Evolutionary conservation across 352 stramenopile genomes (phyloP), one percentile per base, ranked within the genome.

Genomic region (Phytophthora fragariaefolia): DNA sequence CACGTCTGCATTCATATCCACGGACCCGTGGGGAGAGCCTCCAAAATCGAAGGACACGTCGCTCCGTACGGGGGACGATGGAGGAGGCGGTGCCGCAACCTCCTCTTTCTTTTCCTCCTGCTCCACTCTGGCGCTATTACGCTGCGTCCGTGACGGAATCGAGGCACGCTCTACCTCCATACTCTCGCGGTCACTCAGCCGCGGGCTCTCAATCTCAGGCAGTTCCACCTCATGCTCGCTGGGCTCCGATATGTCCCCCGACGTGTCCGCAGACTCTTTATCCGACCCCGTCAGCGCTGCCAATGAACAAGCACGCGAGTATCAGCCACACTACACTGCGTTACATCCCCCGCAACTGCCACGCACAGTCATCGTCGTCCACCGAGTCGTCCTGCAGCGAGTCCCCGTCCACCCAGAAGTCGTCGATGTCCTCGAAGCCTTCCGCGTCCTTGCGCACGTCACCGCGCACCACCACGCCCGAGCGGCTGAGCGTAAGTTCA

Each of bases 351-450:
- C 26, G 36, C 27, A 59, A n/a, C n/a, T 36, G 24, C 12, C 8
- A 61, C 64, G 34, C 18, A 79, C 71, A 78, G 30, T 71, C 58
- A 18, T 76, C 70, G 34, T 78, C 68, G 51, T 76, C 70, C 47
- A 74, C 66, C 9, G 70, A 78, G 23, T 71, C 71, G 62, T 76
- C 63, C 42, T 79, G 63, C 58, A 76, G 49, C 8, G 67, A 76
- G 30, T 88, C 76, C 20, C 85, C 78, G 55, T 96, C 84, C 30
- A 81, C 84, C 85, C 85, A 96, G 54, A 96, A 96, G 46, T 96
- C 88, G 67, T 96, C 88, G 43, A 94, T 90, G 48, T 96, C 88
- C 47, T 96, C 85, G 51, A 96, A 96, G 0, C 88, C 88, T 23
- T 94, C 69, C 1, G 77, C 84, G 43, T 96, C 88, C 27, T 87